Evolutionary conservation across 2,329 filamentous ascomycete species (phyloP), one percentile per base, ranked within the genome.

Genomic region (Microcera coccophila): DNA sequence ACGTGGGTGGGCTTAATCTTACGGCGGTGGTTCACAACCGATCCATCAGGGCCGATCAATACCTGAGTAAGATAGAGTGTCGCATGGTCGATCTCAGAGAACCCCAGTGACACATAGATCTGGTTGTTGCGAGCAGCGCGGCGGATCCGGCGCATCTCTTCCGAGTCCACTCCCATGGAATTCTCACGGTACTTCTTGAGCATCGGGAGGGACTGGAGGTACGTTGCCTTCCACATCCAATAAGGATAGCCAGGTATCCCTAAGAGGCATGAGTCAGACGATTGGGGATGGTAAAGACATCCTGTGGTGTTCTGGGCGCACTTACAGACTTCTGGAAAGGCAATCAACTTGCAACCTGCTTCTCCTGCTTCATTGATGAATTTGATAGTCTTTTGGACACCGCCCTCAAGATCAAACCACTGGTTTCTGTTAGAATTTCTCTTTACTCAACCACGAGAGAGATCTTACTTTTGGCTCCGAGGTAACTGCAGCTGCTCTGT

Each of bases 341-440:
- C 67, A 4, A 84, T 58, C 3, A 84, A 62, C 44, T 78, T 69
- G 2, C 76, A 76, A 1, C 73, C 74, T 33, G 75, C 71, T 4
- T 61, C 49, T 1, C 73, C 73, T 1, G 81, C 81, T 51, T 79
- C 72, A 28, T 67, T 60, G 49, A 84, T 82, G 38, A 82, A 66
- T 0, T 62, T 55, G 51, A 76, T 74, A 7, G 79, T 81, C 57
- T 84, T 84, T 2, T 68, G 57, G 2, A 83, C 73, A 2, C 71
- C 68, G 0, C 59, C 73, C 7, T 71, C 63, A 2, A 84, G 69
- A 52, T 84, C 75, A 7, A 84, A 67, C 78, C 79, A 84, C 51
- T 53, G 0, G 12, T 63, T 3, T 54, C 15, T 32, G 15, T 32
- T 44, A 1, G 37, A 1, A 20, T 37, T 21, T 21, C 29, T 14